Conservation (phyloP, 371 early-diverging fungal genomes). For the Funneliformis caledonium region DNA sequence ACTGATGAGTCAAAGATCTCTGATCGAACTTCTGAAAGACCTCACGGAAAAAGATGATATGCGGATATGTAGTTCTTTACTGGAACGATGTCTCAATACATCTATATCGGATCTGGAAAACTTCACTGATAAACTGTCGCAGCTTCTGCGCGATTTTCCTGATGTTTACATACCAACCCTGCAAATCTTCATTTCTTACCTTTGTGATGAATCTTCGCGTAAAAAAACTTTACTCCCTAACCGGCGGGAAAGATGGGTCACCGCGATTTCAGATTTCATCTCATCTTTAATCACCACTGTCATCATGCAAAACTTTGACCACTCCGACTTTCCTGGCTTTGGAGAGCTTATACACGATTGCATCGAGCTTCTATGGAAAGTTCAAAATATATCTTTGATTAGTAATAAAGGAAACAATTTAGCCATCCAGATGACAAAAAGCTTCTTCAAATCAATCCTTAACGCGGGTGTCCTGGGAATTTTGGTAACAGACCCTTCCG, state of each 20-base stretch:
- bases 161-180: not conserved
- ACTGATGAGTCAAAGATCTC: not conserved
- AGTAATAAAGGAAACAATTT: too few species aligned
- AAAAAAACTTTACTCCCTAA: not conserved
- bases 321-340: conserved; percentile 3
- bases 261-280: not conserved
- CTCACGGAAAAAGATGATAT: not conserved
- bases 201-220: not conserved
- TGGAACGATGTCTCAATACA: not conserved
- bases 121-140: not conserved
- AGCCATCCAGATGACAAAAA: too few species aligned
- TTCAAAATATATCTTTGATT: too few species aligned
- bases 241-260: not conserved
- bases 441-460: not conserved
- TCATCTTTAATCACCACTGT: not conserved
- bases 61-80: not conserved
- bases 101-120: not conserved
- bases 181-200: not conserved
- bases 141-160: not conserved
- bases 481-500: not conserved
- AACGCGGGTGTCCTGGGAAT: not conserved
- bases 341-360: not conserved
- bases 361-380: conserved; percentile 5
- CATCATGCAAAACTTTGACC: not conserved
- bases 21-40: conserved; percentile 3